These are phyloP conservation scores for Globisporangium heterothallicum DNA, from an alignment of 352 stramenopile species.

Conservation along the genomic window DNA sequence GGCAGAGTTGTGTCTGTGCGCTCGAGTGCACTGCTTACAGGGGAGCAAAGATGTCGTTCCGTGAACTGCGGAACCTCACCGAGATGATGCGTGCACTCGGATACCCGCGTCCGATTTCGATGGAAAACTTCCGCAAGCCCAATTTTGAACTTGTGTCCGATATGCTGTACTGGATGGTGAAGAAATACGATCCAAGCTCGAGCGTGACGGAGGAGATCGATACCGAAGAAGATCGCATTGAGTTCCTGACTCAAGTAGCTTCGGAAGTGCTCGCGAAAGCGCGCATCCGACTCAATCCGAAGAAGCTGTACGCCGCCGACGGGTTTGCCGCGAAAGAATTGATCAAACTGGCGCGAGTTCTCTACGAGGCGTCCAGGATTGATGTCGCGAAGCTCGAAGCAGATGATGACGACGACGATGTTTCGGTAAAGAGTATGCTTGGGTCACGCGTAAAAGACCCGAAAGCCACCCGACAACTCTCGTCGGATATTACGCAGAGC, in stretches of 20 bases:
- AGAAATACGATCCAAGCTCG: constrained; percentile 86
- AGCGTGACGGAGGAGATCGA: constrained; percentile 92
- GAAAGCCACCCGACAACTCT: constrained; percentile 87
- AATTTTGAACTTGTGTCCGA: constrained; percentile 97
- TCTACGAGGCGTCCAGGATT: constrained; percentile 88
- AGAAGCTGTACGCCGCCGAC: constrained; percentile 95
- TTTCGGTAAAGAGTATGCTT: constrained; percentile 65
- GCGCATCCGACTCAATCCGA: constrained; percentile 91
- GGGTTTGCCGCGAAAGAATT: constrained; percentile 92
- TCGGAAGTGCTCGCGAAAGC: constrained; percentile 86
- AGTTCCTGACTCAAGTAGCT: constrained; percentile 89
- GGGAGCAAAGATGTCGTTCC: constrained; percentile 62
- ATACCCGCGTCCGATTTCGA: constrained; percentile 86
- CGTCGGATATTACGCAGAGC: constrained; percentile 91
- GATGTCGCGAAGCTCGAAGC: constrained; percentile 49
- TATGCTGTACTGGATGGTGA: constrained; percentile 96
- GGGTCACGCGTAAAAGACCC: constrained; percentile 82
- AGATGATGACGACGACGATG: constrained; percentile 67
- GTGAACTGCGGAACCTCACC: constrained; percentile 89
- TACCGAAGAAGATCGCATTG: constrained; percentile 92
- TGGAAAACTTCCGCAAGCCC: constrained; percentile 95
- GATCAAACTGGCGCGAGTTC: constrained; percentile 90
- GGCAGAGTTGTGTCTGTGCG: too few species aligned
- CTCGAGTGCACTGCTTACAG: too few species aligned
- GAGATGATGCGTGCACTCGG: constrained; percentile 94